A percentile compares a stretch with the other conserved stretches of the same genome.
These are phyloP conservation scores for Ophiostoma triangulosporum DNA, from an alignment of 2,329 filamentous ascomycete genomes.

Conservation along the genomic window DNA sequence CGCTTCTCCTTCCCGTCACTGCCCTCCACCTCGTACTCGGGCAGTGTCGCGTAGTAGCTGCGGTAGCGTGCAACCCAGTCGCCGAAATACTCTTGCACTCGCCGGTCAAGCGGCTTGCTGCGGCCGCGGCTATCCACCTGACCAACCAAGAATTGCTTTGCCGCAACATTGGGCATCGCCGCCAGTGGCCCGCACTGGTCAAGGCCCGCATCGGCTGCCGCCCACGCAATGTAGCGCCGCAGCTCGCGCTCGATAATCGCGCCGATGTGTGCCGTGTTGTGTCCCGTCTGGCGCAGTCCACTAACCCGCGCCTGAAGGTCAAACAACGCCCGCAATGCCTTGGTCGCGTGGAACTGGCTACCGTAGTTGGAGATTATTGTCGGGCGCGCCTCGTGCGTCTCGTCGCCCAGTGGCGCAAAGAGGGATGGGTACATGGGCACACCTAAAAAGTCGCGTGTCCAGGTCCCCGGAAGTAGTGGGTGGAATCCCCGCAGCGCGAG, in stretches of 20 bases:
- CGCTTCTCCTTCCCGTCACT: background rate
- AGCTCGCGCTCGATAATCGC: slow-evolving; percentile 19
- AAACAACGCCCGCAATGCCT: slow-evolving; percentile 22
- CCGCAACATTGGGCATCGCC: slow-evolving; percentile 26
- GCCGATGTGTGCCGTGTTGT: slow-evolving; percentile 17
- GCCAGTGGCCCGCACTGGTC: slow-evolving; percentile 12
- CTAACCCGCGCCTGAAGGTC: slow-evolving; percentile 21
- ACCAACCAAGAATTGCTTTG: slow-evolving; percentile 11
- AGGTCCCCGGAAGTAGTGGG: slow-evolving; percentile 22
- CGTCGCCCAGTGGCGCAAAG: slow-evolving; percentile 17
- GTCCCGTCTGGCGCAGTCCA: slow-evolving; percentile 20
- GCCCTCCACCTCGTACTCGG: slow-evolving; percentile 3
- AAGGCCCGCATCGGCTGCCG: slow-evolving; percentile 20
- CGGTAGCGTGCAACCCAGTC: slow-evolving; percentile 13
- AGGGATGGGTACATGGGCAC: slow-evolving; percentile 21
- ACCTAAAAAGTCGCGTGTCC: slow-evolving; percentile 21
- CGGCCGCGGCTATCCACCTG: background rate
- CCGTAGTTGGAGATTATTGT: slow-evolving; percentile 18
- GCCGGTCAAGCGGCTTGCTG: slow-evolving; percentile 9
- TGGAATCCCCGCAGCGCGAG: slow-evolving; percentile 23
- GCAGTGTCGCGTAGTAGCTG: slow-evolving; percentile 11
- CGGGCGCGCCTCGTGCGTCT: slow-evolving; percentile 5
- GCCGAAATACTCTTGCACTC: slow-evolving; percentile 12
- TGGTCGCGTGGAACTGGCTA: slow-evolving; percentile 20
- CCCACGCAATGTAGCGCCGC: slow-evolving; percentile 21